Evolutionary conservation across 1,284 basidiomycete species (phyloP).

Genomic region (Cryptococcus maquisensis): DNA sequence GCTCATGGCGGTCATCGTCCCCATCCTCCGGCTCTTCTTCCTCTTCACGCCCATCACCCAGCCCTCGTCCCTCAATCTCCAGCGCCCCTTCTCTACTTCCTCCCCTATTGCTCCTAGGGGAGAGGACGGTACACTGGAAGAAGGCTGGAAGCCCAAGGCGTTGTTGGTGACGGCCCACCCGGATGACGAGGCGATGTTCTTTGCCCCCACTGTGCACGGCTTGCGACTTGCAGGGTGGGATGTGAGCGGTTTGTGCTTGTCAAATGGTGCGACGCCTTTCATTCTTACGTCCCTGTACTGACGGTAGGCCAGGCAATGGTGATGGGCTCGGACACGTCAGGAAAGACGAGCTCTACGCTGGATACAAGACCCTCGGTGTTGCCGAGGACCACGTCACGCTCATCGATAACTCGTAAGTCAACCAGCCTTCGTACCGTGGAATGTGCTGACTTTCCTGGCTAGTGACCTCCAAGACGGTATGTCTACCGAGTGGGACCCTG

Average conservation of each 20-base stretch:
- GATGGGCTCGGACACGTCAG: constrained; percentile 71
- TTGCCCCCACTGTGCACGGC: constrained; percentile 51
- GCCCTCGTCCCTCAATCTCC: no score
- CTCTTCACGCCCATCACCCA: constrained; percentile 5
- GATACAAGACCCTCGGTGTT: constrained; percentile 70
- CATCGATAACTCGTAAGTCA: constrained; percentile 68
- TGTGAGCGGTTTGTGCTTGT: constrained; percentile 51
- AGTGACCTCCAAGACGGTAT: constrained; percentile 78
- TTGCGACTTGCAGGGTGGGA: constrained; percentile 34
- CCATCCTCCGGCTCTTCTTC: background rate
- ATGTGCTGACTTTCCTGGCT: background rate
- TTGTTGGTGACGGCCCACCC: constrained; percentile 52
- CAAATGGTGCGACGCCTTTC: constrained; percentile 40
- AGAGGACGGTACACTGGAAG: background rate
- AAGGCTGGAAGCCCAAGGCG: constrained; percentile 7
- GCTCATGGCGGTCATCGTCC: background rate
- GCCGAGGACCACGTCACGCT: constrained; percentile 56
- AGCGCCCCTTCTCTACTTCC: background rate
- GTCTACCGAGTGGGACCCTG: constrained; percentile 37
- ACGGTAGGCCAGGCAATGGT: constrained; percentile 60
- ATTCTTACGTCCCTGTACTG: background rate
- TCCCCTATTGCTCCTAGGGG: background rate
- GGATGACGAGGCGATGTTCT: constrained; percentile 75
- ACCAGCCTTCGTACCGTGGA: background rate
- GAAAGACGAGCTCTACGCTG: constrained; percentile 61